These are phyloP conservation scores for Clonostachys solani DNA, from an alignment of 2,329 filamentous ascomycete species.

Conservation along the genomic window DNA sequence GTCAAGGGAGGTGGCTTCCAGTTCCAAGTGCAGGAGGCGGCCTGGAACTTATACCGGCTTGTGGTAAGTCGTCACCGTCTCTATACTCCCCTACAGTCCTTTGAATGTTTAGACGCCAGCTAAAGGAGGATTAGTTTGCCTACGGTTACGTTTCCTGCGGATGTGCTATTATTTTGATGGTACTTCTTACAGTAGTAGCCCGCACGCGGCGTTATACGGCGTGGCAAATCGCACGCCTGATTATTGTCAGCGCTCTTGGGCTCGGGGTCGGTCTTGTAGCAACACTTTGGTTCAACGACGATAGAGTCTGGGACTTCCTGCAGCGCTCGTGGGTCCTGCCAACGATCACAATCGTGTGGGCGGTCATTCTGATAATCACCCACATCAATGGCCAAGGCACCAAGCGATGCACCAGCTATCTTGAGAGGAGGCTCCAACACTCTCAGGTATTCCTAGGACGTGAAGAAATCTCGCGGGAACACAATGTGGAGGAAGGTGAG, in stretches of 20 bases:
- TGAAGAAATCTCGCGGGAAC: too few relatives aligned
- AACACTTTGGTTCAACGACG: slow-evolving; percentile 13
- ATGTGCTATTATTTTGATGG: slow-evolving; percentile 21
- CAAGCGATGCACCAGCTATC: too few relatives aligned
- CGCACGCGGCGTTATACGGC: slow-evolving; percentile 20
- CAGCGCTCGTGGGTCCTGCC: slow-evolving; percentile 22
- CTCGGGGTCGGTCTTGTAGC: slow-evolving; percentile 19
- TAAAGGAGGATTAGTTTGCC: slow-evolving; percentile 16
- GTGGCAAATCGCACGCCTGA: slow-evolving; percentile 22
- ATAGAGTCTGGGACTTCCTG: slow-evolving; percentile 11
- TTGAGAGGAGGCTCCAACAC: too few relatives aligned
- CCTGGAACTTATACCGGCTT: slow-evolving; percentile 16
- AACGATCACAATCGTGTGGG: slow-evolving; percentile 25
- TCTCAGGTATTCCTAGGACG: too few relatives aligned
- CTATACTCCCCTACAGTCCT: neutral
- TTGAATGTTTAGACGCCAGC: neutral
- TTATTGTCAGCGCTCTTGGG: slow-evolving; percentile 19
- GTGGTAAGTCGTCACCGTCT: slow-evolving; percentile 15
- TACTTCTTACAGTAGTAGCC: slow-evolving; percentile 19
- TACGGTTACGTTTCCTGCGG: slow-evolving; percentile 23
- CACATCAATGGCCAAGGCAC: slow-evolving; percentile 7
- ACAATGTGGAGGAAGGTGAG: too few relatives aligned
- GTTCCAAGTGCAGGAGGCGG: slow-evolving; percentile 11
- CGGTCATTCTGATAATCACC: slow-evolving; percentile 21
- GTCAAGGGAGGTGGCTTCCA: slow-evolving; percentile 10